A percentile compares a stretch with the other conserved stretches of the same genome.
These are phyloP conservation scores for Xylaria digitata DNA, from an alignment of 2,329 filamentous ascomycete species.

Conservation along the genomic window DNA sequence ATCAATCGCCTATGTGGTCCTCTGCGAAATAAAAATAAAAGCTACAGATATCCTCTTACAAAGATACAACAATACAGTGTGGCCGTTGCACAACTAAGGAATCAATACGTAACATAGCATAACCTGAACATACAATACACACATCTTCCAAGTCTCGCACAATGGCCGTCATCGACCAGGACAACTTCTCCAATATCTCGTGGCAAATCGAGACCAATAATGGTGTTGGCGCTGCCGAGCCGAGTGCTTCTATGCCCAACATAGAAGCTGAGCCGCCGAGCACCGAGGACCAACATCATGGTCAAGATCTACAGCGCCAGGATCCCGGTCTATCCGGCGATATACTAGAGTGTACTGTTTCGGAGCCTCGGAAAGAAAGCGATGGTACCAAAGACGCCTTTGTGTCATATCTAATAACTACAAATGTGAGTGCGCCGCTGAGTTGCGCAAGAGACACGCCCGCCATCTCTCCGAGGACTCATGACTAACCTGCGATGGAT, in stretches of 20 bases:
- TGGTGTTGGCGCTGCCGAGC: constrained; percentile 50
- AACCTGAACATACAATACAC: constrained; percentile 2
- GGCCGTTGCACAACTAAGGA: constrained; percentile 10
- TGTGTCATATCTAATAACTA: constrained; percentile 94
- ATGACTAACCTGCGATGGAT: constrained; percentile 30
- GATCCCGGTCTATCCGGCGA: constrained; percentile 74
- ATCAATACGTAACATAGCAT: neutral
- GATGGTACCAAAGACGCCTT: constrained; percentile 97
- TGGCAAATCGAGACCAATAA: constrained; percentile 74
- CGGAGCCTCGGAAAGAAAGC: constrained; percentile 90
- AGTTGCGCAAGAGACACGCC: neutral
- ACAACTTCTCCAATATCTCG: constrained; percentile 84
- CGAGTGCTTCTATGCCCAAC: constrained; percentile 42
- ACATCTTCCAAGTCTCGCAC: constrained; percentile 34
- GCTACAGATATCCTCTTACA: constrained; percentile 20
- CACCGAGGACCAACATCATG: constrained; percentile 54
- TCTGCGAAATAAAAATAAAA: constrained; percentile 12
- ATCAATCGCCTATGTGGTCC: constrained; percentile 11
- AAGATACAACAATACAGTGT: constrained; percentile 11
- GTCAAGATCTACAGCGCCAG: constrained; percentile 58
- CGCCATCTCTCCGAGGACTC: neutral
- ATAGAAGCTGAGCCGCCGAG: constrained; percentile 48
- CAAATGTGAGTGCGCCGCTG: constrained; percentile 69
- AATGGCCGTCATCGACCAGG: constrained; percentile 65
- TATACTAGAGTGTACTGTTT: constrained; percentile 83